A percentile compares a stretch with the other conserved stretches of the same genome.
phyloP scores from a whole-genome alignment of 129 eudicot genomes.

The Centaurea solstitialis region DNA sequence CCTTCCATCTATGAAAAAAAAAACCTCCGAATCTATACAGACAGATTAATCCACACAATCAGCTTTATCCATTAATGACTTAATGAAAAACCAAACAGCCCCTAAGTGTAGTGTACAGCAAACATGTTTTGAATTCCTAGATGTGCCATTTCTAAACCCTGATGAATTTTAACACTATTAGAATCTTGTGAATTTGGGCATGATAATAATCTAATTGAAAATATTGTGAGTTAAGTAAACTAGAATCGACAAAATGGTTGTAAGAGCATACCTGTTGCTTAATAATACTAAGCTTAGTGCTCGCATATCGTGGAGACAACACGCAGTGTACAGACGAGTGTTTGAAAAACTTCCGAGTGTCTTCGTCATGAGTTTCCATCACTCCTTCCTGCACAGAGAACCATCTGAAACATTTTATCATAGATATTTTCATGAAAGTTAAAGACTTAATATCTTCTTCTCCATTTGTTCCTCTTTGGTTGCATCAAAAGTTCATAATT shows the following conservation, averaged over 20 bases:
- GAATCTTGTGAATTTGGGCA: no score
- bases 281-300: conserved; percentile 86
- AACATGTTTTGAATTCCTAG: no score
- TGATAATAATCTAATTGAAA: neutral
- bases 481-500: neutral
- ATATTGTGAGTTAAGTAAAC: conserved; percentile 9
- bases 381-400: conserved; percentile 65
- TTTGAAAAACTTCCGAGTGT: conserved; percentile 77
- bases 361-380: conserved; percentile 91
- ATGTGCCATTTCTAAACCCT: no score
- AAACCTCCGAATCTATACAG: no score
- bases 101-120: no score
- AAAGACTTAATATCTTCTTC: neutral
- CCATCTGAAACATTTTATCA: neutral
- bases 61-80: no score
- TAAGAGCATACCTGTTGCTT: conserved; percentile 82
- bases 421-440: neutral
- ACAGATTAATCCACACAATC: no score
- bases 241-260: conserved; percentile 9
- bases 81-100: no score
- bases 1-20: no score
- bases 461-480: neutral
- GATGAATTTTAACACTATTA: no score
- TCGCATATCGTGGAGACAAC: conserved; percentile 74
- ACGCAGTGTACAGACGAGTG: conserved; percentile 81